A percentile compares a stretch with the other conserved stretches of the same genome.
Conservation (phyloP, 2,329 filamentous ascomycete genomes). For the Talaromyces sp. region DNA sequence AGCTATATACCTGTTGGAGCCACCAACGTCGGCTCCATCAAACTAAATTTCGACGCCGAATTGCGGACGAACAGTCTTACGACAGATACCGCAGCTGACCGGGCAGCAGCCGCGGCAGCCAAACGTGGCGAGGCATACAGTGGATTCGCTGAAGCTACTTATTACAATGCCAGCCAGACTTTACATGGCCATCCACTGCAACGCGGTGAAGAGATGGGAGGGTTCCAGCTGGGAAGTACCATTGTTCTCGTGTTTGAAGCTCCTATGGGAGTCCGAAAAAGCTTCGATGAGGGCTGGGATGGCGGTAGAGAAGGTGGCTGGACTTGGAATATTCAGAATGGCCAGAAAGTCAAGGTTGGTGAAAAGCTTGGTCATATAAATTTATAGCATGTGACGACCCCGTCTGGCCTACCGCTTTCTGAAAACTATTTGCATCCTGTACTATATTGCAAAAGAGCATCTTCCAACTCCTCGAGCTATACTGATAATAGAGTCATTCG, state of each 20-base stretch:
- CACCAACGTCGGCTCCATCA: constrained; percentile 95
- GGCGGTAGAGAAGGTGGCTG: constrained; percentile 64
- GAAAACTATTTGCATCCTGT: background rate
- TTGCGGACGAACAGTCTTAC: constrained; percentile 86
- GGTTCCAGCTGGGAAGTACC: constrained; percentile 91
- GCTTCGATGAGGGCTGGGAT: constrained; percentile 59
- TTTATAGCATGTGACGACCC: constrained; percentile 8
- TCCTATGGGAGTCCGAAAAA: constrained; percentile 59
- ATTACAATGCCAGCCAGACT: constrained; percentile 70
- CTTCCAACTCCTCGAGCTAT: background rate
- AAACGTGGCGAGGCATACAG: constrained; percentile 74
- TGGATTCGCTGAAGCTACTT: constrained; percentile 92
- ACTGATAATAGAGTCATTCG: background rate
- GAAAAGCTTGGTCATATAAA: constrained; percentile 75
- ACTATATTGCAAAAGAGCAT: background rate
- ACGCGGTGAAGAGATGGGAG: constrained; percentile 94
- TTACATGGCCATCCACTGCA: constrained; percentile 78
- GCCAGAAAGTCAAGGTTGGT: constrained; percentile 83
- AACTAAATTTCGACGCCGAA: constrained; percentile 94
- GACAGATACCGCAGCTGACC: constrained; percentile 87
- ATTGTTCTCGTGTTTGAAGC: constrained; percentile 96
- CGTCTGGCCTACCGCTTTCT: background rate
- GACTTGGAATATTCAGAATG: constrained; percentile 81
- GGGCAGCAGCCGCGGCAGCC: constrained; percentile 74
- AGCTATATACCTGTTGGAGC: constrained; percentile 92